Percentiles rank a stretch among this genome's conserved stretches.
Evolutionary conservation across 129 eudicot genomes (phyloP).

Genomic region (Helianthus tuberosus): DNA sequence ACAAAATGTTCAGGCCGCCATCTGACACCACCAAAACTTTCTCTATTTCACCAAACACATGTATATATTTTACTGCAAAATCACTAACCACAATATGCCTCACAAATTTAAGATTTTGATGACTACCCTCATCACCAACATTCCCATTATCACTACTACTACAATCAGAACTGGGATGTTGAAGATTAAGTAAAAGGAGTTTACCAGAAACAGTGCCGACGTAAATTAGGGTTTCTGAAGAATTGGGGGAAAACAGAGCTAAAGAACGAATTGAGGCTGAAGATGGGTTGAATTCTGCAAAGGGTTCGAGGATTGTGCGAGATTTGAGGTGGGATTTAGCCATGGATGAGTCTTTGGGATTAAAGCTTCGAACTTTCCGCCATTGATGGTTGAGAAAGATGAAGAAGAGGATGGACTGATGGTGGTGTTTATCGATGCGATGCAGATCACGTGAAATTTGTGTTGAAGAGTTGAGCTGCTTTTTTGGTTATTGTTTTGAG

Average conservation of each 20-base stretch:
- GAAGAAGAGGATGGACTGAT: neutral
- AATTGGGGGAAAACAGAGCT: slow-evolving; percentile 43
- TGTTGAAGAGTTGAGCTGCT: too few relatives aligned
- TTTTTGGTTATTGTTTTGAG: too few relatives aligned
- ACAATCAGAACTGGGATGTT: slow-evolving; percentile 22
- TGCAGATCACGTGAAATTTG: too few relatives aligned
- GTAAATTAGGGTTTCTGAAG: slow-evolving; percentile 56
- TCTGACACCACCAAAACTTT: slow-evolving; percentile 53
- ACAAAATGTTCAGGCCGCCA: slow-evolving; percentile 55
- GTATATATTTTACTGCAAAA: slow-evolving; percentile 41
- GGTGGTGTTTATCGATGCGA: too few relatives aligned
- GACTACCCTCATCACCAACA: neutral
- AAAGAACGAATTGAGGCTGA: slow-evolving; percentile 49
- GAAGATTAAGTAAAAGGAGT: slow-evolving; percentile 54
- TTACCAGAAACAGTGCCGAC: slow-evolving; percentile 67
- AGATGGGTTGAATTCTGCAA: slow-evolving; percentile 43
- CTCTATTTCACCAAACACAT: slow-evolving; percentile 40
- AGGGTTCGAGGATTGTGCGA: slow-evolving; percentile 46
- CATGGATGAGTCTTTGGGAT: slow-evolving; percentile 38
- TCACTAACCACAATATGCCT: slow-evolving; percentile 41
- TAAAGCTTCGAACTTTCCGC: slow-evolving; percentile 45
- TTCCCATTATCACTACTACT: slow-evolving; percentile 10
- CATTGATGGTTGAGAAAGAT: slow-evolving; percentile 38
- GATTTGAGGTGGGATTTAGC: slow-evolving; percentile 48
- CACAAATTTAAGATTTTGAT: slow-evolving; percentile 30